Percentiles rank a stretch among this genome's conserved stretches.
phyloP scores from a whole-genome alignment of 805 yeast species.

The Wickerhamomyces xylosicus region DNA sequence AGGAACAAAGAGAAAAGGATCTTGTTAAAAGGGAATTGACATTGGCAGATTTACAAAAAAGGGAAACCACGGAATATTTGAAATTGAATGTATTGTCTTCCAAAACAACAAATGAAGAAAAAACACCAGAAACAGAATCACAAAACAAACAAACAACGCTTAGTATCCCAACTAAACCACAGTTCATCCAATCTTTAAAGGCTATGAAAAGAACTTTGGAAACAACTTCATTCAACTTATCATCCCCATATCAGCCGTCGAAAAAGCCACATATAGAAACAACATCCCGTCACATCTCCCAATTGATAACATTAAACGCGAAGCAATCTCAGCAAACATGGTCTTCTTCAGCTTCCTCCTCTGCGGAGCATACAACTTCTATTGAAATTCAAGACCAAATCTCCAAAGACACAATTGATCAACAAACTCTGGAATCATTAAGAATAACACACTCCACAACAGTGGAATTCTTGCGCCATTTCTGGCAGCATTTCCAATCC shows the following conservation, averaged over 20 bases:
- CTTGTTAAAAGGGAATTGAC: conserved; percentile 32
- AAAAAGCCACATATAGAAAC: conserved; percentile 27
- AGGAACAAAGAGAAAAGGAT: conserved; percentile 26
- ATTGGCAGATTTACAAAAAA: conserved; percentile 41
- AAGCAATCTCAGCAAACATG: conserved; percentile 41
- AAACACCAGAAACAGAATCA: conserved; percentile 8
- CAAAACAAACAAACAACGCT: neutral
- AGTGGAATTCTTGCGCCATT: conserved; percentile 65
- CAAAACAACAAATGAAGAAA: conserved; percentile 15
- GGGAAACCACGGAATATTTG: conserved; percentile 38
- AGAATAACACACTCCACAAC: conserved; percentile 62
- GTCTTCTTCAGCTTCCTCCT: conserved; percentile 5
- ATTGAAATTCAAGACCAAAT: conserved; percentile 21
- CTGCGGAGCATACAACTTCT: conserved; percentile 14
- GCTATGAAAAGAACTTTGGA: neutral
- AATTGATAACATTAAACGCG: conserved; percentile 40
- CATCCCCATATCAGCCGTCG: conserved; percentile 15
- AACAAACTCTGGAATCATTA: conserved; percentile 35
- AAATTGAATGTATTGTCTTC: conserved; percentile 30
- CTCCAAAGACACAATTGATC: conserved; percentile 21
- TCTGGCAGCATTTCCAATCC: conserved; percentile 54
- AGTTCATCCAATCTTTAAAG: neutral
- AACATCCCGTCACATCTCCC: conserved; percentile 33
- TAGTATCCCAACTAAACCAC: neutral
- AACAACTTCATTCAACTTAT: conserved; percentile 17